Percentiles rank a stretch among this genome's conserved stretches.
phyloP scores from a whole-genome alignment of 192 early-diverging fungal species.

The Chytriomyces sp. region DNA sequence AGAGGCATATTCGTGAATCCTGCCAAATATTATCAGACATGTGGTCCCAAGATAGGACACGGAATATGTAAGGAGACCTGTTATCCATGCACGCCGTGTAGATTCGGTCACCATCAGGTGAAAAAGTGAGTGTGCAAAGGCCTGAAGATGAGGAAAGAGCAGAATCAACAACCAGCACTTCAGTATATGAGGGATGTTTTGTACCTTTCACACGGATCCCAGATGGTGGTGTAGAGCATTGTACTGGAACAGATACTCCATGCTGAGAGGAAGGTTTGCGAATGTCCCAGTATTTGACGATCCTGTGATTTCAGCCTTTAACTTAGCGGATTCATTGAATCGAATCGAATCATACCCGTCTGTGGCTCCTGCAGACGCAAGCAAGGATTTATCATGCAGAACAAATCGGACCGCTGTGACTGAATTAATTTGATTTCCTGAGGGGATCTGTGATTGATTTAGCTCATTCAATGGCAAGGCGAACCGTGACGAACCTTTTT shows the following conservation, averaged over 20 bases:
- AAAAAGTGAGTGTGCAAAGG: constrained; percentile 44
- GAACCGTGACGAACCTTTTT: background rate
- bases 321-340: background rate
- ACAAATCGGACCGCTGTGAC: constrained; percentile 63
- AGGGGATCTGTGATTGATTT: background rate
- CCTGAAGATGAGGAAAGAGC: constrained; percentile 11
- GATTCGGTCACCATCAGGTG: constrained; percentile 60
- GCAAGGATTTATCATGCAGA: constrained; percentile 42
- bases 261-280: constrained; percentile 47
- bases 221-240: constrained; percentile 5
- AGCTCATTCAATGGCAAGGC: background rate
- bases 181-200: no score
- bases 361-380: constrained; percentile 63
- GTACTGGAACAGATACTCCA: background rate
- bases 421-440: constrained; percentile 28
- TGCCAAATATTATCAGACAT: constrained; percentile 10
- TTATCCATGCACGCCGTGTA: constrained; percentile 76
- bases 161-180: background rate
- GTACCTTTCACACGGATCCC: no score
- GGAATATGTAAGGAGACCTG: constrained; percentile 30
- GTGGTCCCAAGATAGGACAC: background rate
- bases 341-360: constrained; percentile 58
- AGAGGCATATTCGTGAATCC: constrained; percentile 74
- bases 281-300: constrained; percentile 84
- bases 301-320: constrained; percentile 37